A percentile compares a stretch with the other conserved stretches of the same genome.
phyloP scores from a whole-genome alignment of 1,139 yeast species.

The Hemisphaericaspora subhashii region DNA sequence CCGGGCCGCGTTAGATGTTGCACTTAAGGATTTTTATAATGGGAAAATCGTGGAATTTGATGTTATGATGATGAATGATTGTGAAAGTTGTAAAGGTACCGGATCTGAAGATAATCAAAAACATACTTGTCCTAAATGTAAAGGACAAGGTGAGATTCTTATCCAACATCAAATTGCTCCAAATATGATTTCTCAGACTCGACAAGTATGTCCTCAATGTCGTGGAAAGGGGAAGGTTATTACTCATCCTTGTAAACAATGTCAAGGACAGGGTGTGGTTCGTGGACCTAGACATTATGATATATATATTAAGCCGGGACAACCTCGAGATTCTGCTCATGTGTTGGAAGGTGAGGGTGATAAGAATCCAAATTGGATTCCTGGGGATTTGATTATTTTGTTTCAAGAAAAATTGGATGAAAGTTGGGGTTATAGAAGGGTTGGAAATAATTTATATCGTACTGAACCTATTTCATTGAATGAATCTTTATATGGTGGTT shows the following conservation, averaged over 20 bases:
- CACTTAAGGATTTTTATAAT: conserved; percentile 64
- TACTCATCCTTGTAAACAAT: conserved; percentile 60
- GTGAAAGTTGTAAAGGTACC: conserved; percentile 76
- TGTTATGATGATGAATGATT: conserved; percentile 71
- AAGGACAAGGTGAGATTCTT: conserved; percentile 71
- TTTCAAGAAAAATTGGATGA: conserved; percentile 52
- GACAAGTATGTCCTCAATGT: conserved; percentile 77
- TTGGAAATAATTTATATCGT: conserved; percentile 71
- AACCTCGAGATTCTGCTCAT: conserved; percentile 58
- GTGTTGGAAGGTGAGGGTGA: conserved; percentile 79
- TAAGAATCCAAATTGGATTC: conserved; percentile 72
- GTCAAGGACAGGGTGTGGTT: conserved; percentile 70
- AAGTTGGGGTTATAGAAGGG: conserved; percentile 84
- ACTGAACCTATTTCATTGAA: conserved; percentile 72
- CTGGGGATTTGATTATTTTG: conserved; percentile 74
- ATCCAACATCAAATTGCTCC: conserved; percentile 80
- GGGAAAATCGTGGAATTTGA: conserved; percentile 65
- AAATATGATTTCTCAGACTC: conserved; percentile 85
- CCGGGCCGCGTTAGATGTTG: conserved; percentile 53
- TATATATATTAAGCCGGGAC: conserved; percentile 70
- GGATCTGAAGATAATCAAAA: conserved; percentile 80
- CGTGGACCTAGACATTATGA: conserved; percentile 57
- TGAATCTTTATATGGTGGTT: conserved; percentile 78
- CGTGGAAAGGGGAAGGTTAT: conserved; percentile 73
- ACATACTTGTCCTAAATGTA: conserved; percentile 64